A percentile compares a stretch with the other conserved stretches of the same genome.
phyloP scores from a whole-genome alignment of 495 filamentous ascomycete genomes.

The Aspergillus sparsus region DNA sequence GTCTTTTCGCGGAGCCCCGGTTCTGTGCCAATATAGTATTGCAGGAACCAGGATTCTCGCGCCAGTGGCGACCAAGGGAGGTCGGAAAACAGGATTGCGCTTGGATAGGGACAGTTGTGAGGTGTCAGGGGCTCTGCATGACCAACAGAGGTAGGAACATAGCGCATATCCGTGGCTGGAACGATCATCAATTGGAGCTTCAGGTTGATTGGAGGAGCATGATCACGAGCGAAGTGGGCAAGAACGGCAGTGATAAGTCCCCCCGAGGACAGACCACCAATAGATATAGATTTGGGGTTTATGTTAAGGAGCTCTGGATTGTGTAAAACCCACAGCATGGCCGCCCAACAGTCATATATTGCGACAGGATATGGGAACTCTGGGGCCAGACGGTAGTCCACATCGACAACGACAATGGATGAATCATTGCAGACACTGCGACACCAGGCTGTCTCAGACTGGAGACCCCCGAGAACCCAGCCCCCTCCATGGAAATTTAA shows the following conservation, averaged over 20 bases:
- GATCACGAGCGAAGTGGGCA: conserved; percentile 49
- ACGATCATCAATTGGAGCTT: conserved; percentile 31
- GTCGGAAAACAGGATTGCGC: conserved; percentile 26
- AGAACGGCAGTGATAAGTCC: conserved; percentile 43
- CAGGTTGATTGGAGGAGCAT: conserved; percentile 29
- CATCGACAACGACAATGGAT: conserved; percentile 44
- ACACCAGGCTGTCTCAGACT: conserved; percentile 41
- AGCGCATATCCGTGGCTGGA: conserved; percentile 33
- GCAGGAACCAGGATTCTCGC: conserved; percentile 31
- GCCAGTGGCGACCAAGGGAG: conserved; percentile 29
- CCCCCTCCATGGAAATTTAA: conserved; percentile 51
- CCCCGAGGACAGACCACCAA: conserved; percentile 51
- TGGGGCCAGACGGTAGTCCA: conserved; percentile 38
- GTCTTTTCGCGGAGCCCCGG: conserved; percentile 19
- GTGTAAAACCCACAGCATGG: conserved; percentile 40
- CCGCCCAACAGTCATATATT: conserved; percentile 40
- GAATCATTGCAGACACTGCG: conserved; percentile 45
- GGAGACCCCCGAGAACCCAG: conserved; percentile 47
- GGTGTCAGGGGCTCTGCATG: conserved; percentile 8
- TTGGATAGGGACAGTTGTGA: conserved; percentile 25
- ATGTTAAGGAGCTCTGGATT: conserved; percentile 35
- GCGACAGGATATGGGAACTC: conserved; percentile 33
- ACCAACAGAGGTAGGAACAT: conserved; percentile 12
- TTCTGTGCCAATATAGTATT: conserved; percentile 30
- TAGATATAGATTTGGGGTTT: conserved; percentile 53